phyloP scores from a whole-genome alignment of 768 basidiomycete genomes.

The Russula earlei region DNA sequence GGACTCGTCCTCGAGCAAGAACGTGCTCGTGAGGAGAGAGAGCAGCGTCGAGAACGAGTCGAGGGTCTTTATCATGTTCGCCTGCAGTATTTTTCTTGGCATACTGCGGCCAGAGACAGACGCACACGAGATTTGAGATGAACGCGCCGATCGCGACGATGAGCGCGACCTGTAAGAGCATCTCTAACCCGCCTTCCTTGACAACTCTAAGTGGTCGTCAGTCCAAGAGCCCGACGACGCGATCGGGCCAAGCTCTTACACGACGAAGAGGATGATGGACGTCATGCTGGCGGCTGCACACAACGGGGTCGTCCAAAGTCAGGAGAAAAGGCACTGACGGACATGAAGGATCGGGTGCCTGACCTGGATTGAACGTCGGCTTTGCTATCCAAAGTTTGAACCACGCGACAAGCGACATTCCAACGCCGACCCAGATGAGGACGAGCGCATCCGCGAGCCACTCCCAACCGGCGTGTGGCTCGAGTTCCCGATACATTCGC shows the following conservation, averaged over 20 bases:
- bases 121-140: slow-evolving; percentile 81
- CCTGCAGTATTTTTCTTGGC: slow-evolving; percentile 77
- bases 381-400: slow-evolving; percentile 87
- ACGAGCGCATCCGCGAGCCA: slow-evolving; percentile 66
- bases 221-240: background rate
- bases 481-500: slow-evolving; percentile 71
- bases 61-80: slow-evolving; percentile 75
- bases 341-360: slow-evolving; percentile 1
- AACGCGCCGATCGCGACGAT: slow-evolving; percentile 69
- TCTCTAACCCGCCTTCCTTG: slow-evolving; percentile 78
- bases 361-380: slow-evolving; percentile 84
- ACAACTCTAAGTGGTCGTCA: slow-evolving; percentile 45
- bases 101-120: slow-evolving; percentile 72
- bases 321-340: background rate
- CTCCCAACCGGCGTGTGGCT: slow-evolving; percentile 58
- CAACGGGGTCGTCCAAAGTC: background rate
- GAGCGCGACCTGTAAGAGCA: slow-evolving; percentile 62
- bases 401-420: slow-evolving; percentile 79
- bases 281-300: slow-evolving; percentile 73
- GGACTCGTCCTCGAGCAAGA: slow-evolving; percentile 67
- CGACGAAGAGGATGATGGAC: slow-evolving; percentile 73
- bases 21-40: slow-evolving; percentile 70
- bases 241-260: slow-evolving; percentile 35
- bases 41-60: slow-evolving; percentile 86
- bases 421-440: slow-evolving; percentile 74